Evolutionary conservation across 2,329 filamentous ascomycete genomes (phyloP).

Genomic region (Blastomyces gilchristii): DNA sequence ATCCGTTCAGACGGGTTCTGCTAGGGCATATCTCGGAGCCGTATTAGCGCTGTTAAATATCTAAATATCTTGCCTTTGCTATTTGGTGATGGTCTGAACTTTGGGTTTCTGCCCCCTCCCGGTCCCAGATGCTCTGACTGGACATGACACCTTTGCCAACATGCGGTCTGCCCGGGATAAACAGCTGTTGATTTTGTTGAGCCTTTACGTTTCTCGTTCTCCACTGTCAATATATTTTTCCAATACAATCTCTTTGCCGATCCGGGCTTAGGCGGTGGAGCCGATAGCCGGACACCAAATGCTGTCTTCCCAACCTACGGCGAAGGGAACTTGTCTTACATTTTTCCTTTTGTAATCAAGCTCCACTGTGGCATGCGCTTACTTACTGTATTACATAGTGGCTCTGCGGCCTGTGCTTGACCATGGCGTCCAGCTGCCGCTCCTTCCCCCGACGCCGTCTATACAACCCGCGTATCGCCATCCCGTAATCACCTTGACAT

Average conservation of each 20-base stretch:
- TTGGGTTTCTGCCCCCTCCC: neutral
- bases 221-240: neutral
- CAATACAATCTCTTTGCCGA: neutral
- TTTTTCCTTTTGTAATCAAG: slow-evolving; percentile 1
- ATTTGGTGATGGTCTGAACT: neutral
- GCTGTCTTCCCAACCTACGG: neutral
- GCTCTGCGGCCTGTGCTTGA: slow-evolving; percentile 16
- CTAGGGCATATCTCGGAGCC: neutral
- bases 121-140: neutral
- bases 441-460: slow-evolving; percentile 15
- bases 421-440: slow-evolving; percentile 21
- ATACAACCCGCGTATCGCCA: slow-evolving; percentile 7
- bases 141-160: neutral
- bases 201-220: neutral
- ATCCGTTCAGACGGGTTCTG: neutral
- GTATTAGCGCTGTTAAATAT: neutral
- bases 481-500: slow-evolving; percentile 10
- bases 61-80: neutral
- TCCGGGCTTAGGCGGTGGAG: neutral
- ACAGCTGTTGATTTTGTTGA: neutral
- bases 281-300: neutral
- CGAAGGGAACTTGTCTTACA: neutral
- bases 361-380: slow-evolving; percentile 4
- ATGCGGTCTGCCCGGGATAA: neutral
- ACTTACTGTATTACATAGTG: slow-evolving; percentile 15